Conservation (phyloP, 352 stramenopile species). For the Phytophthora sp. region DNA sequence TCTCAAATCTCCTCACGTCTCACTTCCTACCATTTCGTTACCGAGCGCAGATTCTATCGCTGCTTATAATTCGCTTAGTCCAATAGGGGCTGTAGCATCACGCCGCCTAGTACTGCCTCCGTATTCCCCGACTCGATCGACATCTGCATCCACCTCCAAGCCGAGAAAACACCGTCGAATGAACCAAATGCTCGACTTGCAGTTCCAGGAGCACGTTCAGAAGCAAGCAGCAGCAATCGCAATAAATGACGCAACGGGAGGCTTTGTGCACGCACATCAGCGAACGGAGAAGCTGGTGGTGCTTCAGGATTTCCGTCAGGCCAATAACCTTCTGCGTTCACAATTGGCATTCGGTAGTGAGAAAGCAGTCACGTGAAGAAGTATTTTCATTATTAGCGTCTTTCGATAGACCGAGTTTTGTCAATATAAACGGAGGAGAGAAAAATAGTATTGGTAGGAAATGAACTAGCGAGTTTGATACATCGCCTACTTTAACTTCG, state of each 20-base stretch:
- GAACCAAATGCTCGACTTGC: conserved; percentile 49
- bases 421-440: conserved; percentile 14
- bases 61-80: background rate
- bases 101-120: conserved; percentile 31
- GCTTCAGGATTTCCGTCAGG: conserved; percentile 55
- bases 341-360: conserved; percentile 40
- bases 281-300: conserved; percentile 41
- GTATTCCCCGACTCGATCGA: conserved; percentile 15
- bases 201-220: conserved; percentile 49
- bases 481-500: conserved; percentile 60
- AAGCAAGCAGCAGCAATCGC: conserved; percentile 26
- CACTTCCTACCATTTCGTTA: conserved; percentile 42
- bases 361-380: conserved; percentile 23
- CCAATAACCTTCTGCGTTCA: conserved; percentile 47
- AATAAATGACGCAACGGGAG: conserved; percentile 25
- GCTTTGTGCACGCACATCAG: conserved; percentile 9
- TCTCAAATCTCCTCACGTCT: conserved; percentile 24
- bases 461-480: background rate
- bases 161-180: conserved; percentile 35
- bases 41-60: conserved; percentile 4
- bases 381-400: conserved; percentile 32
- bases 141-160: conserved; percentile 11
- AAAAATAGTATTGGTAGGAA: conserved; percentile 12
- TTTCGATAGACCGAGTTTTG: conserved; percentile 3
- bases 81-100: background rate